Conservation (phyloP, 305 asterid species). For the Fraxinus nigra region DNA sequence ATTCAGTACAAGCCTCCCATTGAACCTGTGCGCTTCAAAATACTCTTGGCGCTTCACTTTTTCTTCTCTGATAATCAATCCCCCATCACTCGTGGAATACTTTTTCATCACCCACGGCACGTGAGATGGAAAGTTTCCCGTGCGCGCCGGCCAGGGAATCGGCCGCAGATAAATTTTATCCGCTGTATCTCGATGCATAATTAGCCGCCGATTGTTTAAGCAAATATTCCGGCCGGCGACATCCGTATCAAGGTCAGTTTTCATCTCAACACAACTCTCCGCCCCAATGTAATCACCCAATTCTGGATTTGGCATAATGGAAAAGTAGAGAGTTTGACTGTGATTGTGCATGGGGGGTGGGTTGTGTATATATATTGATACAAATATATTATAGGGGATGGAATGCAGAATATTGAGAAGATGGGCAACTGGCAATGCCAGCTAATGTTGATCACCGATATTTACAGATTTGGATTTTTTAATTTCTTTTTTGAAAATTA, state of each 20-base stretch:
- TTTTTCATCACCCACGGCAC: conserved; percentile 64
- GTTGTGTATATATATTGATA: neutral
- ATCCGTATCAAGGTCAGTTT: conserved; percentile 16
- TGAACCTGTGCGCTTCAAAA: conserved; percentile 47
- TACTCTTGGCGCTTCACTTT: conserved; percentile 45
- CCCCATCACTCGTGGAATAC: conserved; percentile 41
- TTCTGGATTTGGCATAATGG: conserved; percentile 24
- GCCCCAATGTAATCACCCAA: conserved; percentile 46
- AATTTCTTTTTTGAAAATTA: neutral
- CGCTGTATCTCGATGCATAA: neutral
- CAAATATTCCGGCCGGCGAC: neutral
- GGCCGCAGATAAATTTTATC: conserved; percentile 47
- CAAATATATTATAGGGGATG: conserved; percentile 1
- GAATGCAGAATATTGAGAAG: conserved; percentile 22
- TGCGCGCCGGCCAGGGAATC: conserved; percentile 34
- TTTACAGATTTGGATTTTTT: conserved; percentile 12
- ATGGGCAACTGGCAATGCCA: conserved; percentile 37
- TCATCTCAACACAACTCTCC: conserved; percentile 48
- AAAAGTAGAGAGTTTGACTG: neutral
- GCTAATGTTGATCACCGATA: conserved; percentile 30
- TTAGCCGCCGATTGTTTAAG: neutral
- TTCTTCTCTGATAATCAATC: conserved; percentile 44
- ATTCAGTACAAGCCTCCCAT: conserved; percentile 58
- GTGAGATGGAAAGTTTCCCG: conserved; percentile 27
- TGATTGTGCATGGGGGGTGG: conserved; percentile 16